Evolutionary conservation across 2,329 filamentous ascomycete genomes (phyloP), one percentile per base, ranked within the genome.

Genomic region (Trichophyton benhamiae): DNA sequence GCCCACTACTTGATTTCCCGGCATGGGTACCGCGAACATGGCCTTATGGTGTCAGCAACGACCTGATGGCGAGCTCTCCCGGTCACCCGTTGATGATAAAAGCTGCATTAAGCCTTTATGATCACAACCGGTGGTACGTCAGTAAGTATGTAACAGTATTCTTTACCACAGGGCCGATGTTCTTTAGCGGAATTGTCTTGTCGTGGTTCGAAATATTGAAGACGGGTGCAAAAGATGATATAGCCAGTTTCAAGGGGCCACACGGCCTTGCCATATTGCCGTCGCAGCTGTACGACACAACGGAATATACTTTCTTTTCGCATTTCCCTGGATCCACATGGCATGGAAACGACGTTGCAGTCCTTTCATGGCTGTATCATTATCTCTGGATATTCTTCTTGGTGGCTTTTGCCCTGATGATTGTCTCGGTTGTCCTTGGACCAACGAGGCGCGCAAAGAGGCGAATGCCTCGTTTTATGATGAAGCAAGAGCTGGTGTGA

Each of bases 121-220:
- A 60, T 9, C 60, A 62, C 27, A 60, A 63, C 44, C 8, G 17
- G 3, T 60, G 55, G 41, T 62, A 60, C 42, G 52, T 63, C 5
- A 63, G 58, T 49, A 63, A 61, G 44, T 65, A 65, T 41, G 53
- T 65, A 27, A 63, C 63, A 5, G 62, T 65, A 2, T 65, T 65
- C 36, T 65, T 61, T 38, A 62, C 62, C 30, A 65, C 63, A 3
- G 63, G 63, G 2, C 63, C 62, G 8, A 61, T 62, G 62, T 65
- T 60, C 49, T 33, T 63, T 17, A 61, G 46, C 22, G 25, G 38
- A 3, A 53, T 63, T 15, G 30, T 65, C n/a, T 36, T 20, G n/a
- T 44, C 61, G 13, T 65, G 63, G 63, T 42, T 59, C 25, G 9
- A 25, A 13, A 9, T 41, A 33, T 36, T 60, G 33, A 38, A 36